Evolutionary conservation across 371 early-diverging fungal species (phyloP).

Genomic region (Blyttiomyces sp.): DNA sequence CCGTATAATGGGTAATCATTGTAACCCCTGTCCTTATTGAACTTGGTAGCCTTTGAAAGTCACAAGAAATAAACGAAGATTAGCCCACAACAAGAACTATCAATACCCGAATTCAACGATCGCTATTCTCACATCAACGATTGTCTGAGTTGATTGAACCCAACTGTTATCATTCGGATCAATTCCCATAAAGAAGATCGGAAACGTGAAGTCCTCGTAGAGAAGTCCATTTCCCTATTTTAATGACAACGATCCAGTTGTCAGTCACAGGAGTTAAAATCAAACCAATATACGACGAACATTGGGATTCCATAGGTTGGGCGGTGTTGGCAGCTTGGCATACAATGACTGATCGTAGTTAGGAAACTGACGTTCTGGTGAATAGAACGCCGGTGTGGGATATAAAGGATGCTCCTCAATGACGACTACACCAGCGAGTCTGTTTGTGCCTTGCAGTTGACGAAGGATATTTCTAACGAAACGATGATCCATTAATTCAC

Average conservation of each 20-base stretch:
- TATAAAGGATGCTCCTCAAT: slow-evolving; percentile 40
- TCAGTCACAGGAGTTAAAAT: neutral
- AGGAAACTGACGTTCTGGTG: slow-evolving; percentile 66
- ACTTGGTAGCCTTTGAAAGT: slow-evolving; percentile 41
- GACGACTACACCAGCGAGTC: slow-evolving; percentile 49
- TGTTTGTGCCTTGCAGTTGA: slow-evolving; percentile 31
- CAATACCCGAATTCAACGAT: too few species aligned
- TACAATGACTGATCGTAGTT: slow-evolving; percentile 71
- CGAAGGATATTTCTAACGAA: slow-evolving; percentile 14
- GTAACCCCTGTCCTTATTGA: slow-evolving; percentile 51
- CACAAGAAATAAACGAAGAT: neutral
- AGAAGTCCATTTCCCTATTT: slow-evolving; percentile 58
- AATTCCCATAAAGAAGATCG: slow-evolving; percentile 57
- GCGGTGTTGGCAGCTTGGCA: slow-evolving; percentile 44
- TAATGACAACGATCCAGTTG: neutral
- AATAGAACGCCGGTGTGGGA: slow-evolving; percentile 36
- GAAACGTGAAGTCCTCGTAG: slow-evolving; percentile 56
- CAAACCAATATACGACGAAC: slow-evolving; percentile 25
- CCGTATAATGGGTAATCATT: slow-evolving; percentile 62
- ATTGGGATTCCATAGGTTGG: slow-evolving; percentile 68
- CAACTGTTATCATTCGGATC: slow-evolving; percentile 43
- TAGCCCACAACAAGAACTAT: too few species aligned
- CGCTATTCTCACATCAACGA: slow-evolving; percentile 20
- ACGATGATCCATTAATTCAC: neutral
- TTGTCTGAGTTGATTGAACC: slow-evolving; percentile 19